Conservation (phyloP, 805 yeast species). For the Isabelozyma pseudorhagii region DNA sequence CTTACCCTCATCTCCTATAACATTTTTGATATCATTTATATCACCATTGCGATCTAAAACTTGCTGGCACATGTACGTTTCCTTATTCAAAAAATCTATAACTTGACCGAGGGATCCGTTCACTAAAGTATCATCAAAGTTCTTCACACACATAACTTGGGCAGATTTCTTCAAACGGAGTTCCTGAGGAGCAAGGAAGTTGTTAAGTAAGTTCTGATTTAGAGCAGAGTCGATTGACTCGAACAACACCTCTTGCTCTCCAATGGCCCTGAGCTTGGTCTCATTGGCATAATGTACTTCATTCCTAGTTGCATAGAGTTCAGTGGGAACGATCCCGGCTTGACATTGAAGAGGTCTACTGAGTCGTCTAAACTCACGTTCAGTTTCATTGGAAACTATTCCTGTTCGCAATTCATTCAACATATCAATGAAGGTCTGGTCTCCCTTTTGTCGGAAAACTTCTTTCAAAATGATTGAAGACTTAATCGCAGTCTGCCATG, state of each 20-base stretch:
- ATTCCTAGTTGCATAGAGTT: constrained; percentile 64
- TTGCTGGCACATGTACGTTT: constrained; percentile 29
- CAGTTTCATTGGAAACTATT: constrained; percentile 45
- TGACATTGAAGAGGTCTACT: constrained; percentile 47
- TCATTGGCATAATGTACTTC: constrained; percentile 71
- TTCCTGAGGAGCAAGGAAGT: constrained; percentile 60
- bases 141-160: constrained; percentile 81
- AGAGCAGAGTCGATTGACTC: constrained; percentile 57
- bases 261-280: constrained; percentile 43
- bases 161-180: constrained; percentile 65
- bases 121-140: constrained; percentile 67
- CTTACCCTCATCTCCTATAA: constrained; percentile 12
- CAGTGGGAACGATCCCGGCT: constrained; percentile 70
- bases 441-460: constrained; percentile 78
- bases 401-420: constrained; percentile 74
- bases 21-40: constrained; percentile 15
- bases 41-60: constrained; percentile 5
- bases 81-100: constrained; percentile 47
- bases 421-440: constrained; percentile 66
- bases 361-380: constrained; percentile 48
- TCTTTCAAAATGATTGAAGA: constrained; percentile 57
- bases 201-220: constrained; percentile 45
- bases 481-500: constrained; percentile 60
- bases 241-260: constrained; percentile 43
- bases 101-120: constrained; percentile 78